Conservation (phyloP, 805 yeast species). For the Nakazawaea sp. region DNA sequence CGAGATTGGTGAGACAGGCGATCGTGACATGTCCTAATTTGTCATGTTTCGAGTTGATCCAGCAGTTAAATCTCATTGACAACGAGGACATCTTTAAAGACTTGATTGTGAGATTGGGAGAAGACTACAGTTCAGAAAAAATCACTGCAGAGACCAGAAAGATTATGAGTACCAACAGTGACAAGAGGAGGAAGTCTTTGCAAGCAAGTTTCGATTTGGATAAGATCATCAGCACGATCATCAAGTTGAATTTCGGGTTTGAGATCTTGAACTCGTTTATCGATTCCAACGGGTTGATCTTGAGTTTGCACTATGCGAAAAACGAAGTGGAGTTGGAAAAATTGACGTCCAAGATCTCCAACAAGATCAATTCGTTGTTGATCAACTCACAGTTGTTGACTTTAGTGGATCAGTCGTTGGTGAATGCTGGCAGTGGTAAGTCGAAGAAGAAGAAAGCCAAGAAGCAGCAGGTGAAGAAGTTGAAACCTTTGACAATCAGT, state of each 20-base stretch:
- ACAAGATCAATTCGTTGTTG: constrained; percentile 25
- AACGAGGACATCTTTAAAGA: constrained; percentile 64
- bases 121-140: constrained; percentile 54
- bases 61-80: constrained; percentile 48
- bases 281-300: constrained; percentile 63
- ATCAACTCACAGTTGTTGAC: constrained; percentile 37
- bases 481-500: constrained; percentile 15
- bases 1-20: constrained; percentile 73
- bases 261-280: constrained; percentile 56
- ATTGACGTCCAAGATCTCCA: constrained; percentile 40
- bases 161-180: constrained; percentile 21
- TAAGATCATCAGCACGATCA: constrained; percentile 37
- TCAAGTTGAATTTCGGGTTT: constrained; percentile 45
- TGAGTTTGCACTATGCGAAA: constrained; percentile 52
- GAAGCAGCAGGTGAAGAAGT: constrained; percentile 4
- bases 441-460: constrained; percentile 15
- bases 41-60: constrained; percentile 54
- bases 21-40: constrained; percentile 72
- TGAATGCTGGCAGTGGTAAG: constrained; percentile 20
- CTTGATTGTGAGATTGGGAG: constrained; percentile 56
- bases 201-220: constrained; percentile 29
- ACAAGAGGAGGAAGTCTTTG: constrained; percentile 16
- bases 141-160: constrained; percentile 43
- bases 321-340: constrained; percentile 36
- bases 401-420: constrained; percentile 37